Conservation (phyloP, 1,284 basidiomycete genomes). For the Takashimella koratensis region DNA sequence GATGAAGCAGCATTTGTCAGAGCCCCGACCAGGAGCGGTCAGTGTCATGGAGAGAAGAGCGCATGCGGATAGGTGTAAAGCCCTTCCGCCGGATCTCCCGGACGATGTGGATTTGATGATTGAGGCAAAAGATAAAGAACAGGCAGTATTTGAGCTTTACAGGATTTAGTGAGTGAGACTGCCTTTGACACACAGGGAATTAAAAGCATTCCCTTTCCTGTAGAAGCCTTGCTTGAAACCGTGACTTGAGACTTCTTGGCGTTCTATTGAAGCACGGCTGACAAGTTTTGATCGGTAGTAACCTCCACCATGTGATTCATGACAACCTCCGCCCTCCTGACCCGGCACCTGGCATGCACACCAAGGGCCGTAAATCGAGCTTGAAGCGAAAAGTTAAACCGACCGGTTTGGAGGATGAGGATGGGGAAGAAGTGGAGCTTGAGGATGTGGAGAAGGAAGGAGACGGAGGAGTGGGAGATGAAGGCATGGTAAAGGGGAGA, state of each 20-base stretch:
- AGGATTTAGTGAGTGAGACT: constrained; percentile 59
- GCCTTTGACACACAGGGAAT: background rate
- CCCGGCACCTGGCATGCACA: constrained; percentile 31
- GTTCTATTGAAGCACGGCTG: too few relatives aligned
- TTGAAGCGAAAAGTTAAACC: constrained; percentile 45
- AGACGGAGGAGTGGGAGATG: constrained; percentile 36
- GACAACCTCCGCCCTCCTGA: constrained; percentile 58
- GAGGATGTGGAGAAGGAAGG: constrained; percentile 45
- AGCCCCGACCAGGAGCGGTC: constrained; percentile 69
- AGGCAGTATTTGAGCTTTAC: constrained; percentile 81
- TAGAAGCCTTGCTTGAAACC: too few relatives aligned
- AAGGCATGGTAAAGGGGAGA: constrained; percentile 17
- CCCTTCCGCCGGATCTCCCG: constrained; percentile 50
- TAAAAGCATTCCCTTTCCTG: background rate
- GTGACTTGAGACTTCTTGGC: too few relatives aligned
- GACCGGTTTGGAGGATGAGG: constrained; percentile 49
- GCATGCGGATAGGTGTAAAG: constrained; percentile 61
- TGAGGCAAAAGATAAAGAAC: constrained; percentile 62
- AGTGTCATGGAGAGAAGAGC: constrained; percentile 77
- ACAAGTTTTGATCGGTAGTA: constrained; percentile 33
- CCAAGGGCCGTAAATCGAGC: constrained; percentile 37
- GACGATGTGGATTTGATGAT: constrained; percentile 86
- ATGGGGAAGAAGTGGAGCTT: constrained; percentile 46
- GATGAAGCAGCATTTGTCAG: constrained; percentile 86
- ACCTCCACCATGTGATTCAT: constrained; percentile 62